A percentile compares a stretch with the other conserved stretches of the same genome.
Conservation (phyloP, 202 grass and related monocot genomes). For the Eragrostis tef region DNA sequence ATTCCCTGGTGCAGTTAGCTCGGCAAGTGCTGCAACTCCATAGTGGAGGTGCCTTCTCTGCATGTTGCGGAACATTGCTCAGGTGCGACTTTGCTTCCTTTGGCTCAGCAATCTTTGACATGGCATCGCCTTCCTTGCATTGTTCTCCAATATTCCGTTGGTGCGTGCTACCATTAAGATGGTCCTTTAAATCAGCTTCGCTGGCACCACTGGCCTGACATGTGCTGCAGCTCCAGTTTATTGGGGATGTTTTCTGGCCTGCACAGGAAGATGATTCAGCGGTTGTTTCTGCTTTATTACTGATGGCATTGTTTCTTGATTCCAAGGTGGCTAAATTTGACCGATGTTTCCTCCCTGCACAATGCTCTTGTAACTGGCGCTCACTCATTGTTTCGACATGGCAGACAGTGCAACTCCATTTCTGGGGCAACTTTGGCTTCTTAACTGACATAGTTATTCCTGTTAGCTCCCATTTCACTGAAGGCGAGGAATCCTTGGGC, state of each 20-base stretch:
- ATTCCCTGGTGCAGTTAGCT: neutral
- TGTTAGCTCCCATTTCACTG: constrained; percentile 31
- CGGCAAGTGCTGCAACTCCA: constrained; percentile 6
- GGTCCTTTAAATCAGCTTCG: constrained; percentile 8
- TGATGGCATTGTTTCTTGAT: constrained; percentile 14
- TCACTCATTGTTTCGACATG: constrained; percentile 22
- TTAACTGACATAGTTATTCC: constrained; percentile 48
- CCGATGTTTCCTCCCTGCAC: constrained; percentile 40
- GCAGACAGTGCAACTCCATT: constrained; percentile 38
- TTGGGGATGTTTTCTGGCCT: constrained; percentile 17
- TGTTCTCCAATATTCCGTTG: constrained; percentile 13
- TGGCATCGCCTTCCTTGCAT: neutral
- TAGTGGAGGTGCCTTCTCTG: constrained; percentile 21
- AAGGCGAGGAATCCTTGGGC: neutral
- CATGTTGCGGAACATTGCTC: neutral
- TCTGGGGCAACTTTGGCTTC: constrained; percentile 28
- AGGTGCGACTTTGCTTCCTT: neutral
- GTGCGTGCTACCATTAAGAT: constrained; percentile 16
- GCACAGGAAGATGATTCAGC: neutral
- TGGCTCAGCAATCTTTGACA: neutral
- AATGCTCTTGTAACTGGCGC: constrained; percentile 19
- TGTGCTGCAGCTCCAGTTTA: constrained; percentile 23
- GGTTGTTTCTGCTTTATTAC: neutral
- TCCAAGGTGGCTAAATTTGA: constrained; percentile 27
- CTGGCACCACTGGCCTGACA: constrained; percentile 14